Conservation (phyloP, 768 basidiomycete genomes). For the Lyophyllum shimeji region DNA sequence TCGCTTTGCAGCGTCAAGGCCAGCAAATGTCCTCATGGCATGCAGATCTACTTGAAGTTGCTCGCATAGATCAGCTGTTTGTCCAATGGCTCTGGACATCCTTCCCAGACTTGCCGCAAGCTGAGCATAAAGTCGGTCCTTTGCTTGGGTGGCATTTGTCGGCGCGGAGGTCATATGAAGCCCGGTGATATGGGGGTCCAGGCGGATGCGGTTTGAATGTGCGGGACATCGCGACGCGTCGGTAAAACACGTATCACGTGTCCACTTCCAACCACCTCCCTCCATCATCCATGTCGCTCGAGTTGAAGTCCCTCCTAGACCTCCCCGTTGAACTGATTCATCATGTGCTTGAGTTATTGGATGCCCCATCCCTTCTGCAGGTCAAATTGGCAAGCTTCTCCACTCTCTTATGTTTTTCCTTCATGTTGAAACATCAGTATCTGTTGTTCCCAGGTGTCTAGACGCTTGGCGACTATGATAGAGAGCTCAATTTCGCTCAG, state of each 20-base stretch:
- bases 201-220: neutral
- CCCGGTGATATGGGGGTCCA: neutral
- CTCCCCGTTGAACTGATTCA: no score
- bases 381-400: no score
- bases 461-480: no score
- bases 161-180: conserved; percentile 27
- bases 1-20: conserved; percentile 80
- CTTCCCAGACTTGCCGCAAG: conserved; percentile 67
- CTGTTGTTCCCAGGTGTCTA: no score
- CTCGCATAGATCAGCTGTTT: conserved; percentile 77
- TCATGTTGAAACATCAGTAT: no score
- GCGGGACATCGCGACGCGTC: neutral
- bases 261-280: neutral
- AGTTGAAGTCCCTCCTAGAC: neutral
- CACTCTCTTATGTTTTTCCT: no score
- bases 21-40: conserved; percentile 78
- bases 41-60: conserved; percentile 73
- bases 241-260: neutral
- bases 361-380: no score
- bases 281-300: neutral
- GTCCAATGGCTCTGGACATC: conserved; percentile 65
- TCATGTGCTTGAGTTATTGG: no score
- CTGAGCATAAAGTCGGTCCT: conserved; percentile 79
- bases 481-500: no score
- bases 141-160: conserved; percentile 70